phyloP scores from a whole-genome alignment of 495 filamentous ascomycete genomes.

The Paragyromitra xinjiangensis region DNA sequence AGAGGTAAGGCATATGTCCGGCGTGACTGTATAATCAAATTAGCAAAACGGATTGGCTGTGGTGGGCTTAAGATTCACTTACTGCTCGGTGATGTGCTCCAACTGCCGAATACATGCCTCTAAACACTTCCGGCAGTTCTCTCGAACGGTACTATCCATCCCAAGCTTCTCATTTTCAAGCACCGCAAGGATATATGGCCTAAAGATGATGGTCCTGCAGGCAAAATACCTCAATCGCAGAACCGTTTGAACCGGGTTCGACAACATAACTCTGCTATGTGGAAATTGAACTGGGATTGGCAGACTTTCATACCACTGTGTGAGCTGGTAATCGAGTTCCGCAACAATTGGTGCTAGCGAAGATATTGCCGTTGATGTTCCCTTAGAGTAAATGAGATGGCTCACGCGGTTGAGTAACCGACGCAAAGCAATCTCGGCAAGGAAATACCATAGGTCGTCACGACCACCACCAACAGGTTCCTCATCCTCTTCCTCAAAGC shows the following conservation, averaged over 20 bases:
- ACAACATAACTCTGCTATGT: conserved; percentile 69
- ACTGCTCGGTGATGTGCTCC: conserved; percentile 79
- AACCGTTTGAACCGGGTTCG: conserved; percentile 80
- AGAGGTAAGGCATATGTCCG: conserved; percentile 86
- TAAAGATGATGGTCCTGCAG: conserved; percentile 84
- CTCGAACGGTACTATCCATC: conserved; percentile 73
- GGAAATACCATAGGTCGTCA: conserved; percentile 84
- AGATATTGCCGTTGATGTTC: conserved; percentile 71
- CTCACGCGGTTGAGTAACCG: conserved; percentile 80
- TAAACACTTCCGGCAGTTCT: conserved; percentile 81
- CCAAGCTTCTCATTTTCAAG: conserved; percentile 78
- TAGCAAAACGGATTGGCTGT: conserved; percentile 22
- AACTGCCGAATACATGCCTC: conserved; percentile 82
- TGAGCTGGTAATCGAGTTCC: conserved; percentile 81
- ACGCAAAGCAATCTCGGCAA: conserved; percentile 80
- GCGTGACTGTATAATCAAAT: conserved; percentile 67
- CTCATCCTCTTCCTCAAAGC: conserved; percentile 73
- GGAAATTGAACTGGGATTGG: conserved; percentile 79
- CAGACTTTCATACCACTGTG: conserved; percentile 83
- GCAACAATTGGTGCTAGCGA: conserved; percentile 78
- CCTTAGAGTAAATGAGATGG: conserved; percentile 81
- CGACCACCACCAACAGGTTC: conserved; percentile 63
- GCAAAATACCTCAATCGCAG: conserved; percentile 81
- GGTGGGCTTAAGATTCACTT: conserved; percentile 57
- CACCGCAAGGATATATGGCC: conserved; percentile 81